Evolutionary conservation across 768 basidiomycete species (phyloP).

Genomic region (Suillus brevipes): DNA sequence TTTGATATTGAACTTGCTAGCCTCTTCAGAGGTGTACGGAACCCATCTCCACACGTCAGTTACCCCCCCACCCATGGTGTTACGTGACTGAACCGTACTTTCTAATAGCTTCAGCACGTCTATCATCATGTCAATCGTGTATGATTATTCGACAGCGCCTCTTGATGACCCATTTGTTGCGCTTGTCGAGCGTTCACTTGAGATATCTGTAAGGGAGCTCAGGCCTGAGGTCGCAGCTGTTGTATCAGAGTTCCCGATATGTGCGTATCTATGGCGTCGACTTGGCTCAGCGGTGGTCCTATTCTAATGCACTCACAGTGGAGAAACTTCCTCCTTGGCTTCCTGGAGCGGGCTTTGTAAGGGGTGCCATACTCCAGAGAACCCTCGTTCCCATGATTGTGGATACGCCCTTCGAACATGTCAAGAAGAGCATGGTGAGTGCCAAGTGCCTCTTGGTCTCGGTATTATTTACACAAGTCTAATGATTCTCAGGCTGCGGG

Average conservation of each 20-base stretch:
- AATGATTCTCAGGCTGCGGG: constrained; percentile 16
- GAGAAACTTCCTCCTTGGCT: constrained; percentile 24
- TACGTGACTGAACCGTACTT: background rate
- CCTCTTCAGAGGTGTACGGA: constrained; percentile 22
- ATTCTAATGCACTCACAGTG: constrained; percentile 11
- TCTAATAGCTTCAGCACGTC: constrained; percentile 20
- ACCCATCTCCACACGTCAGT: constrained; percentile 26
- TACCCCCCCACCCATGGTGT: background rate
- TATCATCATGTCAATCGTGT: constrained; percentile 25
- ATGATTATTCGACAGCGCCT: constrained; percentile 21
- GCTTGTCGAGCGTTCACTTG: constrained; percentile 15
- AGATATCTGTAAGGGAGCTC: constrained; percentile 14
- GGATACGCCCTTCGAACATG: constrained; percentile 25
- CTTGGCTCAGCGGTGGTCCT: background rate
- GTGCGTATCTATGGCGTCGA: constrained; percentile 13
- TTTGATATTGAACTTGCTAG: constrained; percentile 28
- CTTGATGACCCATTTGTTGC: constrained; percentile 24
- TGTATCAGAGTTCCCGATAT: constrained; percentile 17
- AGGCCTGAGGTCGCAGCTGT: constrained; percentile 20
- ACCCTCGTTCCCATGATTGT: constrained; percentile 13
- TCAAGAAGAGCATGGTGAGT: constrained; percentile 24
- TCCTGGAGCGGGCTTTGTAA: constrained; percentile 23
- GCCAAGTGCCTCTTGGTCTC: constrained; percentile 1
- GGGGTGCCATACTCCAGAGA: constrained; percentile 15
- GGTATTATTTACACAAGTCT: background rate